Percentiles rank a stretch among this genome's conserved stretches.
Conservation (phyloP, 2,329 filamentous ascomycete species). For the Monosporascus sp. region DNA sequence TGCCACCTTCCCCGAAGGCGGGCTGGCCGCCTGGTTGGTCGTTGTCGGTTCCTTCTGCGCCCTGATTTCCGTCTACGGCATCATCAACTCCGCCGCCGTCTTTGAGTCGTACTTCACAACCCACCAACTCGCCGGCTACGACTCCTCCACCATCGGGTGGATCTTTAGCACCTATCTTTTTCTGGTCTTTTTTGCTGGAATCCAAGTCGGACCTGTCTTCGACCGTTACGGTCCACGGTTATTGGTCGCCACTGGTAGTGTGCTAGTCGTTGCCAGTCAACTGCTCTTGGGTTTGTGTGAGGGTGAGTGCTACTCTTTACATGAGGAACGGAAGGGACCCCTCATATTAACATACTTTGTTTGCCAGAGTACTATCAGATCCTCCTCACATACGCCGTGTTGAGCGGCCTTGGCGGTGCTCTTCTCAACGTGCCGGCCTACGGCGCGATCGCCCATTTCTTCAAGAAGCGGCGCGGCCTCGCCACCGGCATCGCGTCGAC, state of each 20-base stretch:
- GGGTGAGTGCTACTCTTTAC: slow-evolving; percentile 26
- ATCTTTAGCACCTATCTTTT: slow-evolving; percentile 81
- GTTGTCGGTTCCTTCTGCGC: slow-evolving; percentile 73
- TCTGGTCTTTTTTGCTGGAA: slow-evolving; percentile 73
- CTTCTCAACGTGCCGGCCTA: slow-evolving; percentile 75
- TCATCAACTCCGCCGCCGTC: slow-evolving; percentile 71
- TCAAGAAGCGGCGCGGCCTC: slow-evolving; percentile 65
- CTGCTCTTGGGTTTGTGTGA: slow-evolving; percentile 66
- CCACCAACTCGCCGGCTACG: slow-evolving; percentile 66
- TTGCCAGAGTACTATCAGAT: slow-evolving; percentile 70
- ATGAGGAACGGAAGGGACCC: neutral
- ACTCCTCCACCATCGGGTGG: slow-evolving; percentile 71
- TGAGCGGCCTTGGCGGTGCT: slow-evolving; percentile 68
- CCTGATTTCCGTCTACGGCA: slow-evolving; percentile 64
- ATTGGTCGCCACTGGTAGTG: slow-evolving; percentile 61
- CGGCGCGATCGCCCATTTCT: slow-evolving; percentile 73
- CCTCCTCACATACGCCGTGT: slow-evolving; percentile 68
- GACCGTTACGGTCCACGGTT: slow-evolving; percentile 67
- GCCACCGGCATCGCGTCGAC: slow-evolving; percentile 80
- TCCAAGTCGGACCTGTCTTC: slow-evolving; percentile 79
- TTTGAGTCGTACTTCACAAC: slow-evolving; percentile 72
- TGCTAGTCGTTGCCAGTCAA: slow-evolving; percentile 57
- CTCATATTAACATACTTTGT: neutral
- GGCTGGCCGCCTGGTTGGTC: slow-evolving; percentile 66
- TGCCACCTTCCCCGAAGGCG: slow-evolving; percentile 66